Base-by-base conservation (phyloP, 805 yeast genomes). In the Candida michaelii region DNA sequence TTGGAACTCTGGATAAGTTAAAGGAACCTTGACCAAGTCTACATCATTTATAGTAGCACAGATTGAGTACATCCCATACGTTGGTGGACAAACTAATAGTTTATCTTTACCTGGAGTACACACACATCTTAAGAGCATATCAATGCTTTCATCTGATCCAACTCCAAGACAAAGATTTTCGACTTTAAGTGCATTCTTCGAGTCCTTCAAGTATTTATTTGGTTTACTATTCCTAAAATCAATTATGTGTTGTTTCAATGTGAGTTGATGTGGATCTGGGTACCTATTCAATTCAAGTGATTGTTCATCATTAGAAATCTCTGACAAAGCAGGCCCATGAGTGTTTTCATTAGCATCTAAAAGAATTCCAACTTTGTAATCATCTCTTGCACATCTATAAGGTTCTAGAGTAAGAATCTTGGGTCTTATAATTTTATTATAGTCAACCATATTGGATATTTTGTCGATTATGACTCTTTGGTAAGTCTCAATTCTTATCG, bases 311-410 rank as follows among this genome's bases (percentile, higher is more conserved):
- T 52, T 50, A 3, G 73, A 60, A 17, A 80, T 50, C 5, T 64
- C 62, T 1, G 66, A 45, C 12, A 89, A 63, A 1, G 95, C 80
- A 3, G 97, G 91, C 0, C 98, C 99, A 58, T 83, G 85, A 2
- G 98, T 84, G 60, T 93, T 93, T 65, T 93, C 99, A 57, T 93
- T 93, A 43, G 99, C 99, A 63, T 93, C 99, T 40, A 93, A 71
- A 16, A 93, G 71, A 33, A 93, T 73, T 23, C 99, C 99, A 27
- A 76, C 89, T 45, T 79, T 85, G 73, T 83, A 91, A 59, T 91
- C 98, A 58, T 93, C 99, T 65, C 99, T 74, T 3, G 99, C 99
- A 65, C 99, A 93, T 40, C 96, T 77, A 63, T 93, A 93, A 7
- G 99, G 98, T 69, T 85, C 89, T 43, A 93, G 72, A 2, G 77